Conservation (phyloP, 1,284 basidiomycete genomes). For the Ganoderma lucidum region DNA sequence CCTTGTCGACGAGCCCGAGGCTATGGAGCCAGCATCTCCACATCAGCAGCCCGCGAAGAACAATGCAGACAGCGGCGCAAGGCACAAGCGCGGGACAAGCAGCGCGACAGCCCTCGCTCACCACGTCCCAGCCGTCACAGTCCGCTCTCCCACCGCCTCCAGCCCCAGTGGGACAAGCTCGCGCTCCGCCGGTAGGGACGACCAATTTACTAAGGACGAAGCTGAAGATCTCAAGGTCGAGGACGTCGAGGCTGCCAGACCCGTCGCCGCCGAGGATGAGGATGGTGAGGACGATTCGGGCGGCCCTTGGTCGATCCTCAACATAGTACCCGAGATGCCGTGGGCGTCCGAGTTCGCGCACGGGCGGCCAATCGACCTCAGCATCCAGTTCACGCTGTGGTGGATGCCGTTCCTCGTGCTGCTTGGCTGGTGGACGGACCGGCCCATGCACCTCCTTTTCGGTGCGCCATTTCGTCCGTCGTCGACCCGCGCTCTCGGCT, state of each 20-base stretch:
- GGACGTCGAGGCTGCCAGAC: not conserved
- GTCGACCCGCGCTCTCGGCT: no score
- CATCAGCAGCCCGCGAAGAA: not conserved
- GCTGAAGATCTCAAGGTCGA: not conserved
- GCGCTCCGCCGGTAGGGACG: not conserved
- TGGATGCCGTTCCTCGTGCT: slow-evolving; percentile 53
- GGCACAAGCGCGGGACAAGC: not conserved
- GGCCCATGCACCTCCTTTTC: slow-evolving; percentile 47
- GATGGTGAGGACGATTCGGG: not conserved
- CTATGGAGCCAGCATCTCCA: not conserved
- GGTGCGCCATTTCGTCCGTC: slow-evolving; percentile 41
- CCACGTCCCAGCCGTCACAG: not conserved
- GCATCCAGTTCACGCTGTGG: slow-evolving; percentile 52
- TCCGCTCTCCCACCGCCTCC: not conserved
- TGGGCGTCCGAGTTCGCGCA: slow-evolving; percentile 45
- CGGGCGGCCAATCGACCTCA: slow-evolving; percentile 50
- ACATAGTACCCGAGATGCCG: slow-evolving; percentile 22
- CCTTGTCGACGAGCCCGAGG: not conserved
- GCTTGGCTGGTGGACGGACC: slow-evolving; percentile 47
- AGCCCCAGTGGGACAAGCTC: not conserved
- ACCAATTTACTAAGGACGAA: not conserved
- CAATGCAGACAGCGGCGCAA: not conserved
- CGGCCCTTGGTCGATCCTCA: not conserved
- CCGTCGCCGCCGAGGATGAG: not conserved
- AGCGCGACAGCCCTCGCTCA: not conserved